These are phyloP conservation scores for Pestalotiopsis sp. DNA, from an alignment of 2,329 filamentous ascomycete species.

Conservation along the genomic window DNA sequence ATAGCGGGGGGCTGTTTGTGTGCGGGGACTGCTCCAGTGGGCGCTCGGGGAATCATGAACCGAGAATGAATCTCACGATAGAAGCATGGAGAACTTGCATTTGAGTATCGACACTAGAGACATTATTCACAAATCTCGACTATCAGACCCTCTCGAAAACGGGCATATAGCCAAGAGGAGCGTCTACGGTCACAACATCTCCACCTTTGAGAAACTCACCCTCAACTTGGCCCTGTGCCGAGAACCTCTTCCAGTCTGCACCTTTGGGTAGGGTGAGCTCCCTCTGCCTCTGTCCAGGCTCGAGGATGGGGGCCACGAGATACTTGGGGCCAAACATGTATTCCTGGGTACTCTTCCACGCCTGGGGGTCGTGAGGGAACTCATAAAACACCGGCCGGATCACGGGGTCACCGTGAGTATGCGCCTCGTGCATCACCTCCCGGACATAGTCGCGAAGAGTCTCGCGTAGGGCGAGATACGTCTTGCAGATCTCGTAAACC, in stretches of 20 bases:
- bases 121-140: background rate
- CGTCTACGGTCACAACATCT: slow-evolving; percentile 18
- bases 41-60: background rate
- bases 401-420: slow-evolving; percentile 61
- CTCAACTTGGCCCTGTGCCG: slow-evolving; percentile 8
- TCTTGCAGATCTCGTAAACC: slow-evolving; percentile 61
- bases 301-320: slow-evolving; percentile 58
- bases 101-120: background rate
- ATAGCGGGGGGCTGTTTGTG: background rate
- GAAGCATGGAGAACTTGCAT: background rate
- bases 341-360: slow-evolving; percentile 62
- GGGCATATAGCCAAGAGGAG: slow-evolving; percentile 21
- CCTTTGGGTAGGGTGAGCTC: slow-evolving; percentile 55
- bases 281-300: slow-evolving; percentile 34
- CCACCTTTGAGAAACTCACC: slow-evolving; percentile 16
- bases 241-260: slow-evolving; percentile 21
- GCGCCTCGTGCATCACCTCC: slow-evolving; percentile 60
- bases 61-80: background rate
- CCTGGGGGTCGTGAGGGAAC: slow-evolving; percentile 56
- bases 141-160: slow-evolving; percentile 15
- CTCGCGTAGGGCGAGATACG: slow-evolving; percentile 62
- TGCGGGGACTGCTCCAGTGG: background rate
- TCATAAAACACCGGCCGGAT: slow-evolving; percentile 68
- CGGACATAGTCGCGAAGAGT: slow-evolving; percentile 60
- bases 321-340: slow-evolving; percentile 68